Base-by-base conservation (phyloP, 768 basidiomycete genomes). In the Favolaschia claudopus region DNA sequence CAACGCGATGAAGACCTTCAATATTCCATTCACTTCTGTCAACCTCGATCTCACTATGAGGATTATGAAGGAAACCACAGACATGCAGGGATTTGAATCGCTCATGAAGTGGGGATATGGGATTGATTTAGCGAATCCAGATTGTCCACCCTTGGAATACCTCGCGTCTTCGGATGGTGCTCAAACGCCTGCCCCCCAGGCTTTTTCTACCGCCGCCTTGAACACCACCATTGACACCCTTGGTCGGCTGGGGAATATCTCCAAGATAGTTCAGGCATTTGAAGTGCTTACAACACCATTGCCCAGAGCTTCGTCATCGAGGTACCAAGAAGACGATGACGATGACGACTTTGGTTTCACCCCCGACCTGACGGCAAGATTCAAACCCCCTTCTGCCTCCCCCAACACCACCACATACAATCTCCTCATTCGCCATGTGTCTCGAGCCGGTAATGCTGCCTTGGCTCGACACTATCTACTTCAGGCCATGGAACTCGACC, bases 271-370 rank as follows among this genome's bases (percentile, higher is more conserved):
- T 6, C 85, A 86, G 66, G 81, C 88, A 1, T 94, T 93, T 67
- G 92, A 93, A 64, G 86, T 90, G 27, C 84, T 93, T 56, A 91
- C 92, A 0, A 81, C 86, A 44, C 89, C 90, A 15, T 78, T 92
- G 27, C 86, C 89, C 12, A 72, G 76, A 57, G 79, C 63, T 74
- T 79, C 52, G 78, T 82, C 59, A 20, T 74, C 81, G 7, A 80
- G 85, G 13, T 89, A 87, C 69, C 88, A 89, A 40, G 88, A 89
- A 20, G 88, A n/a, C n/a, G n/a, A 82, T 24, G 82, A 82, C 25
- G 86, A 92, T 46, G 84, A 89, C 33, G 86, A 86, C 65, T 85
- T 82, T 60, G 82, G 82, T 28, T 78, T 82, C 47, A 65, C 78
- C 27, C 72, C 82, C 42, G 60, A 74, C 64, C 57, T 74, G 1